These are phyloP conservation scores for Lichtheimia ornata DNA, from an alignment of 371 early-diverging fungal genomes.

Conservation along the genomic window DNA sequence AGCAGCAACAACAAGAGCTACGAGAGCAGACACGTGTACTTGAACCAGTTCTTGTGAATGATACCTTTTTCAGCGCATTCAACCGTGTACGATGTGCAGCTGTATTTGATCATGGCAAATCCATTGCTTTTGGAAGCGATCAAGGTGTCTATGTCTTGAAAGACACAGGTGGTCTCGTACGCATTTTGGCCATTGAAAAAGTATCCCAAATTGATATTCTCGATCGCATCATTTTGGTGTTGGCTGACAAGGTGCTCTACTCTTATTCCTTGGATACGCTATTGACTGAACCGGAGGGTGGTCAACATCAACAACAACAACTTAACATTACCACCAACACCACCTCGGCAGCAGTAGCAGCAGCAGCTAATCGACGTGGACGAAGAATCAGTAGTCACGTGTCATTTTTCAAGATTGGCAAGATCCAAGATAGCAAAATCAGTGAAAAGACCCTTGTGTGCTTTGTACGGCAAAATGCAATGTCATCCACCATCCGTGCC, in stretches of 20 bases:
- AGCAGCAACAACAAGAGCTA: slow-evolving; percentile 66
- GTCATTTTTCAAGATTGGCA: slow-evolving; percentile 85
- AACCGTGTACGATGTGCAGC: slow-evolving; percentile 43
- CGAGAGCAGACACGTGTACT: slow-evolving; percentile 61
- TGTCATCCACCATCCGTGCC: slow-evolving; percentile 71
- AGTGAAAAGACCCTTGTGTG: slow-evolving; percentile 55
- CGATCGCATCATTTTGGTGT: slow-evolving; percentile 65
- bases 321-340: neutral
- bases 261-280: slow-evolving; percentile 70
- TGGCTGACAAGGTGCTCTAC: slow-evolving; percentile 77
- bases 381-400: slow-evolving; percentile 73
- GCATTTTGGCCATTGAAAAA: slow-evolving; percentile 69
- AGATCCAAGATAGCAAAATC: slow-evolving; percentile 59
- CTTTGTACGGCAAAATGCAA: slow-evolving; percentile 66
- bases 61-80: slow-evolving; percentile 33
- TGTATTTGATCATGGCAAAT: slow-evolving; percentile 21
- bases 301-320: neutral
- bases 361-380: slow-evolving; percentile 44
- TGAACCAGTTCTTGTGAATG: slow-evolving; percentile 49
- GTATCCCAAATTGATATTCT: slow-evolving; percentile 82
- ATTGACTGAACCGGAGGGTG: slow-evolving; percentile 16
- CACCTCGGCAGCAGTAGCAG: slow-evolving; percentile 24
- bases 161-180: slow-evolving; percentile 27
- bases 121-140: slow-evolving; percentile 22
- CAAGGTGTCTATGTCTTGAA: slow-evolving; percentile 27